Percentiles rank a stretch among this genome's conserved stretches.
phyloP scores from a whole-genome alignment of 225 moss, liverwort and hornwort genomes.

The Polytrichum commune region DNA sequence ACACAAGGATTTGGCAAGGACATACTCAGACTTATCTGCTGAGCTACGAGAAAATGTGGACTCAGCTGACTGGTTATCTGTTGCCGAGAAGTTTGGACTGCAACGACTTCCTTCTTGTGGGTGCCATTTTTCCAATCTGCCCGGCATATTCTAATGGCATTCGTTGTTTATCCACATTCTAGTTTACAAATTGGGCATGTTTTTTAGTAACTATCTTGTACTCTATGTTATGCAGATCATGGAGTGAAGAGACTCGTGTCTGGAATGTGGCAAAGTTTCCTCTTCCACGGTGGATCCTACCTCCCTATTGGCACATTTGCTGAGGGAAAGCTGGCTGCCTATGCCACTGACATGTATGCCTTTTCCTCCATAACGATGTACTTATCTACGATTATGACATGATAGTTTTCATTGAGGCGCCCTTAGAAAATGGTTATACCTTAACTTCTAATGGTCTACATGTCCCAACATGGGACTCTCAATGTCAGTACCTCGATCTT shows the following conservation, averaged over 20 bases:
- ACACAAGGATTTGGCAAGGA: constrained; percentile 52
- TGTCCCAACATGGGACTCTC: too few species aligned
- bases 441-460: too few species aligned
- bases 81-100: constrained; percentile 42
- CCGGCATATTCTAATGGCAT: too few species aligned
- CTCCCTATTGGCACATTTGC: constrained; percentile 51
- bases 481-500: too few species aligned
- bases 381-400: too few species aligned
- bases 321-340: constrained; percentile 45
- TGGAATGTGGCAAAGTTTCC: constrained; percentile 58
- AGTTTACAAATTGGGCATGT: too few species aligned
- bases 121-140: neutral
- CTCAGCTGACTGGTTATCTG: constrained; percentile 35
- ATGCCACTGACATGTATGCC: constrained; percentile 43
- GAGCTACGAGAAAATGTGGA: constrained; percentile 37
- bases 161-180: too few species aligned
- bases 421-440: too few species aligned
- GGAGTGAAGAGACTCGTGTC: constrained; percentile 58
- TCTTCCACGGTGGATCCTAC: constrained; percentile 56
- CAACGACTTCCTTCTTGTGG: constrained; percentile 52
- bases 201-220: neutral
- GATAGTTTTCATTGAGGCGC: too few species aligned
- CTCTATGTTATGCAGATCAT: constrained; percentile 28
- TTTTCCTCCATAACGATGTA: too few species aligned
- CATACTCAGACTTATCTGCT: constrained; percentile 38